phyloP scores from a whole-genome alignment of 2,329 filamentous ascomycete genomes.

The Geosmithia putterillii region DNA sequence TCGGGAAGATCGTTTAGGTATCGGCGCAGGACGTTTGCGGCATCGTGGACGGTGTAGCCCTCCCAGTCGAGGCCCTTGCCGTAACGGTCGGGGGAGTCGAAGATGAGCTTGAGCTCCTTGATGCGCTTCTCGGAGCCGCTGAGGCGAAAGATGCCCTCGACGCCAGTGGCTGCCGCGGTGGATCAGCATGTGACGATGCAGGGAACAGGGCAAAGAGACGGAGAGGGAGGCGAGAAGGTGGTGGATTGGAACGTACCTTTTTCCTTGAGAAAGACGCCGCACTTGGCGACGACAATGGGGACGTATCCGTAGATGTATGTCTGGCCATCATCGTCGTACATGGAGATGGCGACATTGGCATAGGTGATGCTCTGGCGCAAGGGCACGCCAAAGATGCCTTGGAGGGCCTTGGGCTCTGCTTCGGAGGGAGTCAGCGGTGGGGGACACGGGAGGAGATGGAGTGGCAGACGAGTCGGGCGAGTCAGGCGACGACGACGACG shows the following conservation, averaged over 20 bases:
- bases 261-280: conserved; percentile 93
- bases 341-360: conserved; percentile 93
- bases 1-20: conserved; percentile 96
- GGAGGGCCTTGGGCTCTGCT: conserved; percentile 15
- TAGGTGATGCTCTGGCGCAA: conserved; percentile 92
- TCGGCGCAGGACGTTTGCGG: conserved; percentile 86
- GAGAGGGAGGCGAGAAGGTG: too few species aligned
- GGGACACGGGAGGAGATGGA: neutral
- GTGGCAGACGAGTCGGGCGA: too few species aligned
- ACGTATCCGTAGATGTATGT: conserved; percentile 99
- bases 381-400: conserved; percentile 89
- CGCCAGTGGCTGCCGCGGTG: conserved; percentile 60
- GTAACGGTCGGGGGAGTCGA: conserved; percentile 90
- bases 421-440: too few species aligned
- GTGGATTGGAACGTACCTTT: conserved; percentile 55
- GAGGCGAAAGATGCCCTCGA: conserved; percentile 93
- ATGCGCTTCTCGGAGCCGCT: conserved; percentile 96
- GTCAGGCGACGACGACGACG: too few species aligned
- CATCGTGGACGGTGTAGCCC: conserved; percentile 96
- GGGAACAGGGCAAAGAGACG: too few species aligned
- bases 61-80: conserved; percentile 96
- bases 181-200: conserved; percentile 9
- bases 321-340: conserved; percentile 82
- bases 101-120: conserved; percentile 84
- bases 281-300: conserved; percentile 96